Base-by-base conservation (phyloP, 768 basidiomycete genomes). In the Phylloporus sp. region DNA sequence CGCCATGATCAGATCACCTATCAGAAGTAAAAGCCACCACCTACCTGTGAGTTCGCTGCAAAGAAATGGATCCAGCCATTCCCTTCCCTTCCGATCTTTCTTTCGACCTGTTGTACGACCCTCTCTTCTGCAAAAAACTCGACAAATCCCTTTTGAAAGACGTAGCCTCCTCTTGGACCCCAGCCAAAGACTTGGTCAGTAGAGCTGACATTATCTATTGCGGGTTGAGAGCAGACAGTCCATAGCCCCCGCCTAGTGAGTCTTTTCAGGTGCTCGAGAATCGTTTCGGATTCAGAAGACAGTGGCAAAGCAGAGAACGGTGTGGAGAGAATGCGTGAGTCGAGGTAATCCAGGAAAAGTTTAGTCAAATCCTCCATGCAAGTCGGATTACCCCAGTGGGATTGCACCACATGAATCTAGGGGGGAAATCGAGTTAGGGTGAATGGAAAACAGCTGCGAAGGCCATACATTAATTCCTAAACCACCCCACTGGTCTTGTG, bases 161-260 rank as follows among this genome's bases (percentile, higher is more conserved):
- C 90, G 67, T 93, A 95, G 7, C 96, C 96, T 6, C 82, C 82
- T 44, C 75, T 73, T 11, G 96, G 96, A 3, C 96, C 96, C 86
- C 95, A 99, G 5, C 96, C 96, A 49, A 95, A 80, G 0, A 86
- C 69, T 18, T 77, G 71, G 64, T 98, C 87, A 13, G 78, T 79
- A 3, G 90, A 92, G 26, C 68, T 70, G 6, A 71, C 78, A 6
- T 85, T 89, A 59, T 98, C 86, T 6, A 97, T 82, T 1, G 93
- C 89, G 18, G 96, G 96, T 62, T 99, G 96, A 10, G 92, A 95
- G 1, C 90, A 90, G 17, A 99, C 86, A 6, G 96, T 97, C 94
- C 95, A 99, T 82, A 91, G 86, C 21, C 88, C 86, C 47, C 74
- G 72, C 35, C 74, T 70, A 24, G 90, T 97, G 44, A 99, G 74